phyloP scores from a whole-genome alignment of 345 rosid species.

The Populus euphratica region DNA sequence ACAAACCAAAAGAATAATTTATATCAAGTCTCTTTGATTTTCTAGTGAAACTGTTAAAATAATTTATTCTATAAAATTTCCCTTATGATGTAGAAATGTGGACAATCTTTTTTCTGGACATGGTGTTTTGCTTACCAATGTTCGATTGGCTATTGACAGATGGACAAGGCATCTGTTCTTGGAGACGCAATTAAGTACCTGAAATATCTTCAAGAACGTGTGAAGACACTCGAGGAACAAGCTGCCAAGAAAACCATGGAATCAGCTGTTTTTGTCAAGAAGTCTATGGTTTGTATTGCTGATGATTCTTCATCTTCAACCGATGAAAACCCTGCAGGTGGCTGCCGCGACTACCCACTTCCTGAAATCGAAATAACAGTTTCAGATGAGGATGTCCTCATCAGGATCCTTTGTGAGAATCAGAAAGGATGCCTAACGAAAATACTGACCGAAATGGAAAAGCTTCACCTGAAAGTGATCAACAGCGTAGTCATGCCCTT shows the following conservation, averaged over 20 bases:
- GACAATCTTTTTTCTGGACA: neutral
- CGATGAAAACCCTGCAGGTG: conserved; percentile 19
- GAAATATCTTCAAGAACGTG: conserved; percentile 66
- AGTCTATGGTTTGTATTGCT: conserved; percentile 26
- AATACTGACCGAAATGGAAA: conserved; percentile 49
- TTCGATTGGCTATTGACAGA: conserved; percentile 27
- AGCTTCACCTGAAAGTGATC: conserved; percentile 38
- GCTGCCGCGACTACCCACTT: conserved; percentile 16
- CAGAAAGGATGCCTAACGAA: conserved; percentile 35
- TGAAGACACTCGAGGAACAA: conserved; percentile 52
- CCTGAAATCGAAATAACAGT: conserved; percentile 74
- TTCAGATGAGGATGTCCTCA: conserved; percentile 46
- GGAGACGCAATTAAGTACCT: conserved; percentile 59
- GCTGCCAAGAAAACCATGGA: conserved; percentile 43
- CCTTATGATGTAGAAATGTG: too few relatives aligned
- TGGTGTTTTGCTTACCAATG: neutral
- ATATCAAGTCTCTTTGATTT: too few relatives aligned
- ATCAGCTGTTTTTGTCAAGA: conserved; percentile 52
- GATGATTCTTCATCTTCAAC: conserved; percentile 42
- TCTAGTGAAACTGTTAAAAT: too few relatives aligned
- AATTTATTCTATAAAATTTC: too few relatives aligned
- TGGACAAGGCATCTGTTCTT: conserved; percentile 67
- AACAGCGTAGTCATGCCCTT: conserved; percentile 51
- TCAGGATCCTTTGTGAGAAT: conserved; percentile 65
- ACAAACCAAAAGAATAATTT: too few relatives aligned